Percentiles rank a stretch among this genome's conserved stretches.
These are phyloP conservation scores for Diospyros kaki DNA, from an alignment of 148 eudicot species.

Conservation along the genomic window DNA sequence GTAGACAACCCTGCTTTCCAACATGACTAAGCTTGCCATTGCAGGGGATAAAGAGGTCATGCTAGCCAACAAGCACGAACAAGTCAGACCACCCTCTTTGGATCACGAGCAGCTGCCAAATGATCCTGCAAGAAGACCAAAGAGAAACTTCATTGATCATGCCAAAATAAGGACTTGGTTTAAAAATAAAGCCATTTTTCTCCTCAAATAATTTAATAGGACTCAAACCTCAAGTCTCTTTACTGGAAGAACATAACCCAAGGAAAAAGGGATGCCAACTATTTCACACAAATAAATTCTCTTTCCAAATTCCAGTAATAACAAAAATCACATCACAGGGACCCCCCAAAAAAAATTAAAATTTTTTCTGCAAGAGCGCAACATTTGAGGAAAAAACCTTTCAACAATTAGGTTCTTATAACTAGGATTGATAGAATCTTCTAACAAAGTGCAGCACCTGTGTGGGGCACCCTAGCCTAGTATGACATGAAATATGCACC, in stretches of 20 bases:
- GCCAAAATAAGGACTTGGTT: not conserved
- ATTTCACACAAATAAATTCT: not conserved
- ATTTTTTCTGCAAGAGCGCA: too few relatives aligned
- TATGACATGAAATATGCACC: too few relatives aligned
- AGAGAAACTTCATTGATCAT: not conserved
- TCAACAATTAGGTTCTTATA: too few relatives aligned
- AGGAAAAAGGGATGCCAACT: not conserved
- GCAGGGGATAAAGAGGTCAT: not conserved
- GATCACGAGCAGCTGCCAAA: slow-evolving; percentile 62
- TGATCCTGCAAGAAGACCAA: slow-evolving; percentile 50
- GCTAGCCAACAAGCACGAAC: not conserved
- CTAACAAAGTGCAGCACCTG: too few relatives aligned
- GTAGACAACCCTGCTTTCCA: not conserved
- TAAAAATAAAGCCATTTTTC: too few relatives aligned
- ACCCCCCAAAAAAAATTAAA: not conserved
- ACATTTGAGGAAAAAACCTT: not conserved
- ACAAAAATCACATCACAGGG: not conserved
- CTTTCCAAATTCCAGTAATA: not conserved
- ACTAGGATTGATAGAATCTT: too few relatives aligned
- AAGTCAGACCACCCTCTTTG: slow-evolving; percentile 40
- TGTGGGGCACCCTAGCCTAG: too few relatives aligned
- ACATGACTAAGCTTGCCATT: not conserved
- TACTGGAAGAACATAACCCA: too few relatives aligned
- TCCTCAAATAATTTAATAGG: too few relatives aligned
- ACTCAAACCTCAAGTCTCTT: too few relatives aligned